Evolutionary conservation across 441 rosid species (phyloP).

Genomic region (Pelargonium myrrhifolium): DNA sequence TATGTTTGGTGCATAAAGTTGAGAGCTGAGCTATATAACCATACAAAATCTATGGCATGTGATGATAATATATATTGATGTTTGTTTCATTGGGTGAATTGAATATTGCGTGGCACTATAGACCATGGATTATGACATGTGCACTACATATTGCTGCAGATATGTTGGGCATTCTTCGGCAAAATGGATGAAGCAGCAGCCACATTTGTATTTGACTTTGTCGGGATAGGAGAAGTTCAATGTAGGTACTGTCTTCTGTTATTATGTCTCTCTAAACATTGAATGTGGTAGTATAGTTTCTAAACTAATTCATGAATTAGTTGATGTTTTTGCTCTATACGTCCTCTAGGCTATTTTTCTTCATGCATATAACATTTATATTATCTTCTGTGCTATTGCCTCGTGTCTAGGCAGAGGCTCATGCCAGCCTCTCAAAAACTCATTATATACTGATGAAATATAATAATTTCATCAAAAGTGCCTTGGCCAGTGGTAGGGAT

Average conservation of each 20-base stretch:
- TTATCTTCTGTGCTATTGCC: neutral
- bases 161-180: neutral
- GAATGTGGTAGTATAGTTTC: slow-evolving; percentile 10
- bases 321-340: neutral
- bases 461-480: too few species aligned
- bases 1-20: neutral
- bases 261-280: slow-evolving; percentile 4
- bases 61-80: neutral
- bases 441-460: too few species aligned
- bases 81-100: neutral
- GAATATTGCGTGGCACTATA: neutral
- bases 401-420: too few species aligned
- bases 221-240: neutral
- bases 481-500: too few species aligned
- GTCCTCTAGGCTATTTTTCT: neutral
- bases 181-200: slow-evolving; percentile 1
- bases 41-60: too few species aligned
- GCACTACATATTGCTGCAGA: neutral
- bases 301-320: neutral
- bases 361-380: neutral
- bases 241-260: slow-evolving; percentile 6
- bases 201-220: slow-evolving; percentile 2
- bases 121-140: neutral
- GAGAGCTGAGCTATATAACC: neutral
- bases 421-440: too few species aligned